Percentiles rank a stretch among this genome's conserved stretches.
These are phyloP conservation scores for Fagus crenata DNA, from an alignment of 306 rosid genomes.

Conservation along the genomic window DNA sequence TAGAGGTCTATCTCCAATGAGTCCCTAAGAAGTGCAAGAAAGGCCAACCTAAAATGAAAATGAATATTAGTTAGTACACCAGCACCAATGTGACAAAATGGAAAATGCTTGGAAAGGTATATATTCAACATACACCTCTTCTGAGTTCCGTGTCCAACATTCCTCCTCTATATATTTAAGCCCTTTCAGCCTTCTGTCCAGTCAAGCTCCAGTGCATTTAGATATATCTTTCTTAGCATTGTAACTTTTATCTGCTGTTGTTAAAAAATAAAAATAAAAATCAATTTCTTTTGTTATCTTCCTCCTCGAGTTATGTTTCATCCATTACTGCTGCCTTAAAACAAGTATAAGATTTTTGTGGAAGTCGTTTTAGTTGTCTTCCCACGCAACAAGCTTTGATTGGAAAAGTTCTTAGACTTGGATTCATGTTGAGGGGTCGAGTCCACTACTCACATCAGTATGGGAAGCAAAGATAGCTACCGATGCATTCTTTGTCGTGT, in stretches of 20 bases:
- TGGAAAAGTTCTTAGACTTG: too few species aligned
- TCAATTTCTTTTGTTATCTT: background rate
- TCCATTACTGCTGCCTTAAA: background rate
- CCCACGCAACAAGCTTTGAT: too few species aligned
- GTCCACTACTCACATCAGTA: too few species aligned
- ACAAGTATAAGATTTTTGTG: background rate
- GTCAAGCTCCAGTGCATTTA: background rate
- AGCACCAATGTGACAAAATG: background rate
- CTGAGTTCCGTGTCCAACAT: background rate
- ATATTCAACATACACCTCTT: background rate
- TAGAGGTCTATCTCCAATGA: background rate
- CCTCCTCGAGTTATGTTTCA: background rate
- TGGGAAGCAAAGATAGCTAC: too few species aligned
- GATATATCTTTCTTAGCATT: background rate
- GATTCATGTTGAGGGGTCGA: too few species aligned
- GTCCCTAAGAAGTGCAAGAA: slow-evolving; percentile 1
- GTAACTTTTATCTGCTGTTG: background rate
- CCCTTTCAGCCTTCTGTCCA: background rate
- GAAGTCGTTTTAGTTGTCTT: too few species aligned
- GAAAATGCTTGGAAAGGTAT: background rate
- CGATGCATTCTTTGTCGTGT: too few species aligned
- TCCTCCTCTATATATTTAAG: background rate
- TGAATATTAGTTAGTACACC: background rate
- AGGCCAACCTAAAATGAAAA: background rate
- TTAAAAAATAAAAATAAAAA: background rate